Percentiles rank a stretch among this genome's conserved stretches.
phyloP scores from a whole-genome alignment of 2,329 filamentous ascomycete genomes.

The Clarireedia sp. region DNA sequence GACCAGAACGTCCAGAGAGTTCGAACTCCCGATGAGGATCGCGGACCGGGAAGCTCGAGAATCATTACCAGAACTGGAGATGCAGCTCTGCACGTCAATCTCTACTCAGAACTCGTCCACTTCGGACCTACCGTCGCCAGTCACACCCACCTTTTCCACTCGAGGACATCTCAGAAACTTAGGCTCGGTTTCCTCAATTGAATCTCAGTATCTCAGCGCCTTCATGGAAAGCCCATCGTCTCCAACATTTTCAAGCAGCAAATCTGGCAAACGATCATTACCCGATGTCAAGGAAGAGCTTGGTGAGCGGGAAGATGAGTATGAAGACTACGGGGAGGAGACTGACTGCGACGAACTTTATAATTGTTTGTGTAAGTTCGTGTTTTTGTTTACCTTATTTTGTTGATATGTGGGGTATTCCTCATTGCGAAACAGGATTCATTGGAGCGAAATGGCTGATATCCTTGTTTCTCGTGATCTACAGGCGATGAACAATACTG shows the following conservation, averaged over 20 bases:
- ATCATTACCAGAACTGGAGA: constrained; percentile 25
- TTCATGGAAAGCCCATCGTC: constrained; percentile 49
- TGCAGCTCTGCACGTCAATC: constrained; percentile 26
- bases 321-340: constrained; percentile 28
- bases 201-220: constrained; percentile 44
- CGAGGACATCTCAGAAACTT: constrained; percentile 57
- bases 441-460: constrained; percentile 1
- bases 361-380: constrained; percentile 66
- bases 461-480: constrained; percentile 16
- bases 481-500: constrained; percentile 54
- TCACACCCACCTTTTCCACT: constrained; percentile 59
- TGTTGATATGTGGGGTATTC: constrained; percentile 3
- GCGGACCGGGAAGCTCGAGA: constrained; percentile 41
- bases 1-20: constrained; percentile 27
- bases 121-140: constrained; percentile 56
- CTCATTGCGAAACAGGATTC: constrained; percentile 1
- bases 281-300: constrained; percentile 83
- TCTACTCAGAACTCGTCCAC: constrained; percentile 38
- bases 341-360: constrained; percentile 41
- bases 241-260: constrained; percentile 41
- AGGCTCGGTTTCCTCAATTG: constrained; percentile 73
- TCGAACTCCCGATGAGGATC: constrained; percentile 46
- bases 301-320: constrained; percentile 55
- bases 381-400: not conserved
- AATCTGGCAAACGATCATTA: constrained; percentile 57